Percentiles rank a stretch among this genome's conserved stretches.
Evolutionary conservation across 1,284 basidiomycete genomes (phyloP).

Genomic region (Inonotus obliquus): DNA sequence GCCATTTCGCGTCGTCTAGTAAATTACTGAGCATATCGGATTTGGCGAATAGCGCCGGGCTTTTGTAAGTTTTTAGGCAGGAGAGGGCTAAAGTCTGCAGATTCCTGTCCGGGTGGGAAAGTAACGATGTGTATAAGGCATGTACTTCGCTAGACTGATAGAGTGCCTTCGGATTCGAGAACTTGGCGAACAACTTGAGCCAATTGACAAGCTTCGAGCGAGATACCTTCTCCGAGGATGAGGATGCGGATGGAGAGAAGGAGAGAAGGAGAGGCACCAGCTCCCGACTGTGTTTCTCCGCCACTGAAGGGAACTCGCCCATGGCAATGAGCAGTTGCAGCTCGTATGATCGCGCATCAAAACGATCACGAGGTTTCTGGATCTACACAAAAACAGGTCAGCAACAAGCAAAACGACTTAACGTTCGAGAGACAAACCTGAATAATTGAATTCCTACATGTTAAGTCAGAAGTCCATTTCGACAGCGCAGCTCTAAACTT

Average conservation of each 20-base stretch:
- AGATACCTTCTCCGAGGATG: constrained; percentile 39
- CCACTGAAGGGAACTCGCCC: constrained; percentile 60
- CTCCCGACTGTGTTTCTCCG: constrained; percentile 81
- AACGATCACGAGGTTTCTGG: constrained; percentile 57
- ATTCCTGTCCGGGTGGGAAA: constrained; percentile 81
- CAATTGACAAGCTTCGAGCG: constrained; percentile 65
- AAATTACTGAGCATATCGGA: constrained; percentile 66
- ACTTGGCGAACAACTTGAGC: constrained; percentile 86
- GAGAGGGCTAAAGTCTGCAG: constrained; percentile 77
- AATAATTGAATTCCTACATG: constrained; percentile 28
- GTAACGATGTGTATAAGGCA: constrained; percentile 65
- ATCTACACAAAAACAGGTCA: constrained; percentile 35
- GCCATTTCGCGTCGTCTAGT: constrained; percentile 84
- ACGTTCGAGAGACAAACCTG: constrained; percentile 31
- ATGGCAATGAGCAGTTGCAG: constrained; percentile 71
- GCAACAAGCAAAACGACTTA: constrained; percentile 26
- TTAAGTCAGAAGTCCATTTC: constrained; percentile 37
- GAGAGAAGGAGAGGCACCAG: constrained; percentile 78
- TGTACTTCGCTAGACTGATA: constrained; percentile 67
- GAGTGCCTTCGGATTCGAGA: constrained; percentile 87
- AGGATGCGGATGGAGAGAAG: constrained; percentile 36
- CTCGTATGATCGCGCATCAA: constrained; percentile 77
- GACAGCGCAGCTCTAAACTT: constrained; percentile 44
- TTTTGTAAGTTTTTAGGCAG: constrained; percentile 85
- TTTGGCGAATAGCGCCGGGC: constrained; percentile 60